Conservation (phyloP, 176 grass and related monocot genomes). For the Puccinellia tenuiflora region DNA sequence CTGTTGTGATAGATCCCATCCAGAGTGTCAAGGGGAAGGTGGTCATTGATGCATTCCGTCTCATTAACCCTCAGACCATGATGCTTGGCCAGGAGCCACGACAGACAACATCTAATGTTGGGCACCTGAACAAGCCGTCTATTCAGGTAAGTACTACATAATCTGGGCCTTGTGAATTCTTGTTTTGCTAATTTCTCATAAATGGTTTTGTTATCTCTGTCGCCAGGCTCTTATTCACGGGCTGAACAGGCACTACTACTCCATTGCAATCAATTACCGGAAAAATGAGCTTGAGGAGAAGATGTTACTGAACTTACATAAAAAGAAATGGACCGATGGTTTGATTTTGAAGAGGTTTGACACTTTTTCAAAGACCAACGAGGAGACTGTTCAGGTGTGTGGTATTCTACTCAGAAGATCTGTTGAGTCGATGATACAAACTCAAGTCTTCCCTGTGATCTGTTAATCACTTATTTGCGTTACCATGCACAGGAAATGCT, state of each 20-base stretch:
- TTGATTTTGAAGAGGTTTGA: constrained; percentile 78
- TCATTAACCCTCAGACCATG: constrained; percentile 99
- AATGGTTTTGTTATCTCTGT: background rate
- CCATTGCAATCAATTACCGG: constrained; percentile 96
- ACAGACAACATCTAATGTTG: constrained; percentile 94
- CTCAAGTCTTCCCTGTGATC: background rate
- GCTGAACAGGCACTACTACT: constrained; percentile 96
- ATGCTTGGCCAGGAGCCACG: constrained; percentile 98
- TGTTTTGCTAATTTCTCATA: background rate
- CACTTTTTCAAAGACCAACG: constrained; percentile 81
- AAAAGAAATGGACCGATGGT: constrained; percentile 99
- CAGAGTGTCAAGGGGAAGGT: constrained; percentile 98
- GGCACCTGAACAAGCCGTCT: constrained; percentile 95
- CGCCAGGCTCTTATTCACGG: constrained; percentile 91
- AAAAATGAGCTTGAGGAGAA: constrained; percentile 99
- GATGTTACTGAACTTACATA: constrained; percentile 92
- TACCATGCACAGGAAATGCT: constrained; percentile 76
- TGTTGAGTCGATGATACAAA: background rate
- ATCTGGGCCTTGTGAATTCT: background rate
- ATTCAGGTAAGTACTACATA: constrained; percentile 59
- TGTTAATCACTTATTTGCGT: background rate
- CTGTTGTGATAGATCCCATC: constrained; percentile 97
- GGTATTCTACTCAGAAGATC: background rate
- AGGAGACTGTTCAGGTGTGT: constrained; percentile 86
- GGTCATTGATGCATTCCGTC: constrained; percentile 94